Evolutionary conservation across 257 asterid species (phyloP).

Genomic region (Apocynum venetum): DNA sequence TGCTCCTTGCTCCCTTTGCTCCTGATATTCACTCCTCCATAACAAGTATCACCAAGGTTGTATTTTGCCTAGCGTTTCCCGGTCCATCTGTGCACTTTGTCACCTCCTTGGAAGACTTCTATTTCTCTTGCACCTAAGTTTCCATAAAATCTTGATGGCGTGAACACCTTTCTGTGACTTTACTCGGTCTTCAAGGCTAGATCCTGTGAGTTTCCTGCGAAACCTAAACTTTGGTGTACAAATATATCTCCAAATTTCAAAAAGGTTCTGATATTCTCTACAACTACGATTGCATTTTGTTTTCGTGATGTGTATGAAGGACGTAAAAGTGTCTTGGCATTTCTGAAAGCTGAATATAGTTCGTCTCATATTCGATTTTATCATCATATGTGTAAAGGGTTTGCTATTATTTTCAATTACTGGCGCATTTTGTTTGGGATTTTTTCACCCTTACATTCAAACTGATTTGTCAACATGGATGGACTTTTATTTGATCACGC

Average conservation of each 20-base stretch:
- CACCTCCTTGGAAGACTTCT: background rate
- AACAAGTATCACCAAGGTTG: background rate
- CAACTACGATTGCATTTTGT: background rate
- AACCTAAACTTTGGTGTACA: background rate
- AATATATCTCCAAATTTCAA: background rate
- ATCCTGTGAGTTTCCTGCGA: background rate
- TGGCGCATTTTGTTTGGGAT: background rate
- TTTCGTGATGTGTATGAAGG: background rate
- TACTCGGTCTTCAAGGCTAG: background rate
- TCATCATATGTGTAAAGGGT: background rate
- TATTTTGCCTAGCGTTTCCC: background rate
- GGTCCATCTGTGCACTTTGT: background rate
- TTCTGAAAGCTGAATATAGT: background rate
- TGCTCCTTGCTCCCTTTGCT: background rate
- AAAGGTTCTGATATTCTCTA: background rate
- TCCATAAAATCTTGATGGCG: background rate
- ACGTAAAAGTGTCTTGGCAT: no score
- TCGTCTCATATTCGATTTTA: background rate
- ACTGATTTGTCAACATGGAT: background rate
- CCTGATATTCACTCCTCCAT: background rate
- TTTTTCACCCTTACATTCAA: background rate
- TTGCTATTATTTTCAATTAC: background rate
- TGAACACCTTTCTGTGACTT: background rate
- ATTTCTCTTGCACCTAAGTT: background rate
- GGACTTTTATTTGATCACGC: conserved; percentile 8